phyloP scores from a whole-genome alignment of 2,329 filamentous ascomycete species.

The Penicillium olsonii region DNA sequence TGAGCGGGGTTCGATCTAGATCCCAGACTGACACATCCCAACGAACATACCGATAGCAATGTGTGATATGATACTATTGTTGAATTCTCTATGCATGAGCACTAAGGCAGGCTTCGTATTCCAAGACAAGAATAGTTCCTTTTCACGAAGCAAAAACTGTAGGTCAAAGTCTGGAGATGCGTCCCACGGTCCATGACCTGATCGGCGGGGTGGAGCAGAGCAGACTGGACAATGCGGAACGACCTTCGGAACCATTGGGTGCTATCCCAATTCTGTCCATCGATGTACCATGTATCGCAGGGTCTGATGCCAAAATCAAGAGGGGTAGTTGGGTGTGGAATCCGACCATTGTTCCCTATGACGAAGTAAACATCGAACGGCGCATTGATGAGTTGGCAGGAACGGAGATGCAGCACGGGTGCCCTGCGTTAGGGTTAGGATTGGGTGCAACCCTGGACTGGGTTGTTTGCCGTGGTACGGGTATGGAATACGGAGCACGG shows the following conservation, averaged over 20 bases:
- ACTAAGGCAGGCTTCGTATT: background rate
- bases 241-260: background rate
- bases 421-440: conserved; percentile 8
- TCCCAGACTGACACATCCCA: background rate
- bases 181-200: conserved; percentile 8
- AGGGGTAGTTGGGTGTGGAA: conserved; percentile 11
- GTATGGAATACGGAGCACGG: background rate
- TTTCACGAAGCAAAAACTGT: background rate
- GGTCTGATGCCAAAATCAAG: background rate
- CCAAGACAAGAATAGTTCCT: background rate
- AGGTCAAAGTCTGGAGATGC: conserved; percentile 1
- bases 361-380: background rate
- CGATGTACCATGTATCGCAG: conserved; percentile 7
- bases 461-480: background rate
- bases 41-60: background rate
- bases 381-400: conserved; percentile 1
- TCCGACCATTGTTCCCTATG: background rate
- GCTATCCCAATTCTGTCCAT: conserved; percentile 4
- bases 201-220: conserved; percentile 14
- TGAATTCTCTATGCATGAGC: background rate
- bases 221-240: conserved; percentile 9
- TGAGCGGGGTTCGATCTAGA: background rate
- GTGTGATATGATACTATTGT: background rate
- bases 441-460: background rate
- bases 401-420: background rate